Percentiles rank a stretch among this genome's conserved stretches.
These are phyloP conservation scores for Nicotiana noctiflora DNA, from an alignment of 257 asterid species.

Conservation along the genomic window DNA sequence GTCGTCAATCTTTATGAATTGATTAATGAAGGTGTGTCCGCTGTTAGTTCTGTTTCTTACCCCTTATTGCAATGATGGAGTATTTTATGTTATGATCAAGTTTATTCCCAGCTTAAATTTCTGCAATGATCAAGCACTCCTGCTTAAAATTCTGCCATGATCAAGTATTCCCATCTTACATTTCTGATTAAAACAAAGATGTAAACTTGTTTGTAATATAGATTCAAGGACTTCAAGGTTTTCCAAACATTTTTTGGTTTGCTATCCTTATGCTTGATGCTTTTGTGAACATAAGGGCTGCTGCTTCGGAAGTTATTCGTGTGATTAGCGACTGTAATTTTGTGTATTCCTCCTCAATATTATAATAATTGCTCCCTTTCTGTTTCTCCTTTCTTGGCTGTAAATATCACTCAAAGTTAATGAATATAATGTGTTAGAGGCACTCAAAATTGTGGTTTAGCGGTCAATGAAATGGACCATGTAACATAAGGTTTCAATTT, in stretches of 20 bases:
- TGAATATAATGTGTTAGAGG: background rate
- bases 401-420: background rate
- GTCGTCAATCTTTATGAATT: slow-evolving; percentile 50
- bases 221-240: background rate
- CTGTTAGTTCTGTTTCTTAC: background rate
- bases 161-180: background rate
- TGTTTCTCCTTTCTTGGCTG: background rate
- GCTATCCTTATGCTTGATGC: background rate
- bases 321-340: background rate
- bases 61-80: too few species aligned
- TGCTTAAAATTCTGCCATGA: background rate
- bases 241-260: background rate
- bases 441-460: background rate
- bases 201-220: background rate
- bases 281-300: background rate
- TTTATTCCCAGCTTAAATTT: background rate
- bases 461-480: background rate
- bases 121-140: background rate
- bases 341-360: background rate
- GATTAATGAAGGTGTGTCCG: slow-evolving; percentile 65
- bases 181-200: background rate
- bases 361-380: background rate
- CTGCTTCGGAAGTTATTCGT: background rate
- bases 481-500: background rate
- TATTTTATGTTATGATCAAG: background rate